phyloP scores from a whole-genome alignment of 2,329 filamentous ascomycete genomes.

The Sporothrix brunneoviolacea region DNA sequence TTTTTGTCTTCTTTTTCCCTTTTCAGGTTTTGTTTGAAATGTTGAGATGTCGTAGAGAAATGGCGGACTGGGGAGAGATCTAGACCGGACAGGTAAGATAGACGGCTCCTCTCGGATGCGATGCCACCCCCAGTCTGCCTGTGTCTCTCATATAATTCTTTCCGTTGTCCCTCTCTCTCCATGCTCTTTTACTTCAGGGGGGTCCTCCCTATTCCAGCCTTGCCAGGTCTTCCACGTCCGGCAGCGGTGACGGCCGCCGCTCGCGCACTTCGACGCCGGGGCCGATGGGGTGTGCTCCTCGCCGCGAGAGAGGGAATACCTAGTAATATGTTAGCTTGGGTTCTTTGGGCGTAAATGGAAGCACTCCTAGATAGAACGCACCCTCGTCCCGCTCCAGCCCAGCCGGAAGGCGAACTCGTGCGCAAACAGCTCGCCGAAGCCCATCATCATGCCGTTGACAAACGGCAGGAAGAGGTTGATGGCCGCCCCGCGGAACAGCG shows the following conservation, averaged over 20 bases:
- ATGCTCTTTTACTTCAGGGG: slow-evolving; percentile 31
- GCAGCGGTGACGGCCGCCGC: slow-evolving; percentile 38
- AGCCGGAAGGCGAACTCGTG: slow-evolving; percentile 91
- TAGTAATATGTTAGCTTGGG: slow-evolving; percentile 24
- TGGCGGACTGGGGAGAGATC: too few species aligned
- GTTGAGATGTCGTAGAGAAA: too few species aligned
- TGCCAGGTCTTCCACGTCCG: slow-evolving; percentile 48
- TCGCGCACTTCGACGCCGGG: slow-evolving; percentile 78
- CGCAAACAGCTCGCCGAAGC: slow-evolving; percentile 93
- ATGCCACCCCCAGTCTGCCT: too few species aligned
- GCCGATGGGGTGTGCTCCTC: slow-evolving; percentile 61
- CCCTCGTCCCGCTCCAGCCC: slow-evolving; percentile 92
- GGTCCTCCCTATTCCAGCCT: too few species aligned
- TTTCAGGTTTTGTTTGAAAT: too few species aligned
- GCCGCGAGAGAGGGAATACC: slow-evolving; percentile 54
- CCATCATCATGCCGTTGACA: slow-evolving; percentile 96
- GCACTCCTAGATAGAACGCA: slow-evolving; percentile 48
- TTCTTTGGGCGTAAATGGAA: too few species aligned
- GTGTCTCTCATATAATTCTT: too few species aligned
- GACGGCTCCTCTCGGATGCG: too few species aligned
- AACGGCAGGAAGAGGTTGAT: slow-evolving; percentile 96
- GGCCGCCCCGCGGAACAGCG: slow-evolving; percentile 75
- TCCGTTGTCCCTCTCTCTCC: neutral
- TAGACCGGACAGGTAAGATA: too few species aligned
- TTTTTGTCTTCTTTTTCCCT: neutral